Evolutionary conservation across 331 rosid genomes (phyloP).

Genomic region (Acacia concinna): DNA sequence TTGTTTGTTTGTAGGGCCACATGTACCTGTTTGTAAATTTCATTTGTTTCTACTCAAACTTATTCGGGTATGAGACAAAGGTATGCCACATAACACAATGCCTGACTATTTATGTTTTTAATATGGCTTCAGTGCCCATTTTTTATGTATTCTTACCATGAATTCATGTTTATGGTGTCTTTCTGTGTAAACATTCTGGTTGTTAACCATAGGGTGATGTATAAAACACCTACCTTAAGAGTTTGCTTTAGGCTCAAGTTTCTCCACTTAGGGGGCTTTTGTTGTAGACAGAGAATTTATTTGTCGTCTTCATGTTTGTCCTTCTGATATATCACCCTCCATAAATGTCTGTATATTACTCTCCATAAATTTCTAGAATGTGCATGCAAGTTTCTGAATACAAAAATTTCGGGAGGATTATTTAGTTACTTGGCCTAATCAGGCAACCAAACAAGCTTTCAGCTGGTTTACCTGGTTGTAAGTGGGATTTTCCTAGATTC

Average conservation of each 20-base stretch:
- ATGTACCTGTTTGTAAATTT: constrained; percentile 81
- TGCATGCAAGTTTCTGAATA: neutral
- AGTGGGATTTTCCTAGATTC: constrained; percentile 15
- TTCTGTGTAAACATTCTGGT: neutral
- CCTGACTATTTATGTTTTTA: neutral
- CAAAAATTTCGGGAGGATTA: neutral
- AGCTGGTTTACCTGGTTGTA: neutral
- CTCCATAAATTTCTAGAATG: neutral
- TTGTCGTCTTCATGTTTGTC: constrained; percentile 4
- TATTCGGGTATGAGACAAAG: constrained; percentile 96
- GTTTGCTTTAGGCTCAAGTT: constrained; percentile 6
- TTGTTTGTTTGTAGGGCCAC: constrained; percentile 69
- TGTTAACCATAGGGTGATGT: neutral
- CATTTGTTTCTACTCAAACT: constrained; percentile 93
- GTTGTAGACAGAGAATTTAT: neutral
- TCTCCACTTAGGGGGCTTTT: constrained; percentile 6
- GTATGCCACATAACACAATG: constrained; percentile 39
- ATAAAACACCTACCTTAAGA: constrained; percentile 5
- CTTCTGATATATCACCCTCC: neutral
- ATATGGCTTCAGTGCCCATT: neutral
- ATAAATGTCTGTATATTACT: neutral
- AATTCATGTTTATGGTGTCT: constrained; percentile 13
- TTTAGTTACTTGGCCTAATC: neutral
- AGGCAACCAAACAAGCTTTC: neutral
- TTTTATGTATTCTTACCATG: neutral